Evolutionary conservation across 2,329 filamentous ascomycete genomes (phyloP).

Genomic region (Epichloe gansuensis): DNA sequence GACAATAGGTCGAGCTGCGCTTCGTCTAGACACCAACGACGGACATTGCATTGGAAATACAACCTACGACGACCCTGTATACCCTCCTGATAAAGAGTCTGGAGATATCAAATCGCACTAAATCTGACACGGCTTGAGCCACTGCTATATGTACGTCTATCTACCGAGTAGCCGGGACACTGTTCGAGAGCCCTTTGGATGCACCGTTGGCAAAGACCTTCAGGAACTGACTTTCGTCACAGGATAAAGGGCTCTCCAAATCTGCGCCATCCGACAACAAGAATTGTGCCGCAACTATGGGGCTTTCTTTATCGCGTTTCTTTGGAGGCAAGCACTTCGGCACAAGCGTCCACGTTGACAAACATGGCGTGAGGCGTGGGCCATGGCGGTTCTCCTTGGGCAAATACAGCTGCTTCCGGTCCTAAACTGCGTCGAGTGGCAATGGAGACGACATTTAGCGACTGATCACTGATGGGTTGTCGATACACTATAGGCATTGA

Average conservation of each 20-base stretch:
- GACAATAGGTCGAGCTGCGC: not conserved
- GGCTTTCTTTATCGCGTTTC: slow-evolving; percentile 33
- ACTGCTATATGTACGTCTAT: not conserved
- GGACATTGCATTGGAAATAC: not conserved
- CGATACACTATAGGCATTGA: too few relatives aligned
- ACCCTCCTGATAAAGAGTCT: not conserved
- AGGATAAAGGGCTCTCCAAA: not conserved
- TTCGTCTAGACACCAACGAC: not conserved
- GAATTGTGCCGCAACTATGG: slow-evolving; percentile 22
- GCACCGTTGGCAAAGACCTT: not conserved
- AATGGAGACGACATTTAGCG: not conserved
- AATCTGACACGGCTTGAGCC: not conserved
- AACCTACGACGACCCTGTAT: not conserved
- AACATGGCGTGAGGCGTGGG: slow-evolving; percentile 34
- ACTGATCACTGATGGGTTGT: not conserved
- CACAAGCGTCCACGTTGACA: slow-evolving; percentile 34
- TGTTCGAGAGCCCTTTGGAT: not conserved
- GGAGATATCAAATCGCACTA: not conserved
- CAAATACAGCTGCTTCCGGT: slow-evolving; percentile 37
- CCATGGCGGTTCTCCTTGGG: slow-evolving; percentile 39
- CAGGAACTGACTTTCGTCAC: not conserved
- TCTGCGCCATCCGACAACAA: not conserved
- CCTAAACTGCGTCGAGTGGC: not conserved
- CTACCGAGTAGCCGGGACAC: not conserved
- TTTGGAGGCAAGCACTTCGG: slow-evolving; percentile 38